Conservation (phyloP, 352 stramenopile species). For the Globisporangium sylvaticum region DNA sequence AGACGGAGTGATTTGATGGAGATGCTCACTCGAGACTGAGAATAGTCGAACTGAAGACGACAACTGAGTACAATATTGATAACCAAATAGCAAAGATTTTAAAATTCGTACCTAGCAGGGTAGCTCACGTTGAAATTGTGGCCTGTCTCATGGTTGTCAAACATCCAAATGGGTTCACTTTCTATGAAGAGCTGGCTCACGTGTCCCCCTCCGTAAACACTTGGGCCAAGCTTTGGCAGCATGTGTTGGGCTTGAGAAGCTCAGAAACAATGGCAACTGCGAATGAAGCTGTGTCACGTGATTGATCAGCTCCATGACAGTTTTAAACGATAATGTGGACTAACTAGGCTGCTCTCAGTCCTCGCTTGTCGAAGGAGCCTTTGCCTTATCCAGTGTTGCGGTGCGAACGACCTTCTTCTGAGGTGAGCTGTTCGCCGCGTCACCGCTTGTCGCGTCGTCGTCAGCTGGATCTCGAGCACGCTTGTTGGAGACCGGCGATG, state of each 20-base stretch:
- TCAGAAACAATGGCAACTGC: not conserved
- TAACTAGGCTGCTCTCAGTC: not conserved
- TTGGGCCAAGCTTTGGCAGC: too few relatives aligned
- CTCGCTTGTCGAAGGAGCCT: not conserved
- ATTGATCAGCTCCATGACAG: not conserved
- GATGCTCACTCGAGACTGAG: not conserved
- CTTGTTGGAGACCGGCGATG: conserved; percentile 6
- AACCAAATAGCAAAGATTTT: not conserved
- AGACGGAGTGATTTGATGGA: conserved; percentile 41
- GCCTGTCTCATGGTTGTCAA: not conserved
- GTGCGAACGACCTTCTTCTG: conserved; percentile 14
- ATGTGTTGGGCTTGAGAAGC: not conserved
- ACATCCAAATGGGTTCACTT: not conserved
- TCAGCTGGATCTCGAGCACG: conserved; percentile 4
- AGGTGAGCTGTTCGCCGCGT: not conserved
- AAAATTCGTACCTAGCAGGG: not conserved
- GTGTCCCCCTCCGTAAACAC: not conserved
- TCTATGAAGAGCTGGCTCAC: not conserved
- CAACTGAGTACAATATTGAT: conserved; percentile 9
- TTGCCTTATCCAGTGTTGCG: not conserved
- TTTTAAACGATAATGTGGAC: not conserved
- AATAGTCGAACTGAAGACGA: not conserved
- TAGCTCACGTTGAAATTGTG: not conserved
- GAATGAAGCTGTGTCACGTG: not conserved
- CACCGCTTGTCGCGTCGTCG: not conserved